These are phyloP conservation scores for Byssochlamys sp. DNA, from an alignment of 2,329 filamentous ascomycete species.

Conservation along the genomic window DNA sequence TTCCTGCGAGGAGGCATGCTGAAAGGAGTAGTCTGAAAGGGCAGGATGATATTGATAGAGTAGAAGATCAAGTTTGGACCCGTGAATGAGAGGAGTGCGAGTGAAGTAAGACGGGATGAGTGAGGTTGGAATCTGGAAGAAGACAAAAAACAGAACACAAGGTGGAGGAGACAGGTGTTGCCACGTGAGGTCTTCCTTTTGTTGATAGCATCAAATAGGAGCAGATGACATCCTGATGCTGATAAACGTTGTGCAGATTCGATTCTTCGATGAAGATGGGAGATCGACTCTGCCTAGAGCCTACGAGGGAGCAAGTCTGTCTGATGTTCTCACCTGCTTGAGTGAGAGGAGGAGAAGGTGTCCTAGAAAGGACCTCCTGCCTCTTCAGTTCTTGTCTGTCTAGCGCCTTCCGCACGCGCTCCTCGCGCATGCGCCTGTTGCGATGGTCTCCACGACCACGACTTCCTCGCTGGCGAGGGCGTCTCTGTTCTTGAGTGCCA, in stretches of 20 bases:
- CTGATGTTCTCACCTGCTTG: not conserved
- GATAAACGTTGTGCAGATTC: not conserved
- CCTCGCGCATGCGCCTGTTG: conserved; percentile 4
- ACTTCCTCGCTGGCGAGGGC: not conserved
- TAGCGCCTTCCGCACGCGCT: not conserved
- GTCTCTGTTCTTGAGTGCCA: not conserved
- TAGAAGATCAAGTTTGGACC: not conserved
- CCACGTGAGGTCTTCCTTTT: not conserved
- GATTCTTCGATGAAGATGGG: not conserved
- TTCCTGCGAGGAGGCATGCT: not conserved
- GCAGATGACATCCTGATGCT: not conserved
- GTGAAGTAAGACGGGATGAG: not conserved
- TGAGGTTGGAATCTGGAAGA: not conserved
- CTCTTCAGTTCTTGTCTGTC: not conserved
- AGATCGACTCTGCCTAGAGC: not conserved
- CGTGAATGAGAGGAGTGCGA: not conserved
- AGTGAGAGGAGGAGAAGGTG: not conserved
- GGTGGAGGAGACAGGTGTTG: not conserved
- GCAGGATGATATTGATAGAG: not conserved
- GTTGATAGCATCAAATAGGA: not conserved
- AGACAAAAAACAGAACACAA: not conserved
- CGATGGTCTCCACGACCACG: conserved; percentile 5
- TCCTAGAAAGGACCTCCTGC: not conserved
- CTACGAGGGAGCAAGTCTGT: not conserved
- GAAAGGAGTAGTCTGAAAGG: not conserved